Percentiles rank a stretch among this genome's conserved stretches.
phyloP scores from a whole-genome alignment of 2,329 filamentous ascomycete genomes.

The Talaromyces sp. region DNA sequence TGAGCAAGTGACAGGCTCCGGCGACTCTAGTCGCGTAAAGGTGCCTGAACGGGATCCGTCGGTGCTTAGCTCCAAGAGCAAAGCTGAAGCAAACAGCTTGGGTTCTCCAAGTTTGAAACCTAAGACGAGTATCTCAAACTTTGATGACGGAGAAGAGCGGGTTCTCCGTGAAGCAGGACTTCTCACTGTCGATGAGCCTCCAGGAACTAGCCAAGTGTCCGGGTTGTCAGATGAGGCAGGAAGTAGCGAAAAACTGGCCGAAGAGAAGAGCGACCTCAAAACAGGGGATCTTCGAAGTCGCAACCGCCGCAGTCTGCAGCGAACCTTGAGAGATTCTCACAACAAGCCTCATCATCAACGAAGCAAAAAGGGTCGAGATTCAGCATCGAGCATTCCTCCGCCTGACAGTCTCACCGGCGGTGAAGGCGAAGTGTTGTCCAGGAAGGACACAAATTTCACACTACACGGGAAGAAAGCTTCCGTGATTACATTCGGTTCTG shows the following conservation, averaged over 20 bases:
- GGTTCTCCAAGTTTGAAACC: conserved; percentile 29
- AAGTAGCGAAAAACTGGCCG: conserved; percentile 38
- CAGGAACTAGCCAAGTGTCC: conserved; percentile 35
- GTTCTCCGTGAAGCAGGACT: conserved; percentile 65
- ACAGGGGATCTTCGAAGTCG: conserved; percentile 54
- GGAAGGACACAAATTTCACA: conserved; percentile 84
- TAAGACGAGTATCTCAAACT: conserved; percentile 33
- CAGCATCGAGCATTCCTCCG: conserved; percentile 53
- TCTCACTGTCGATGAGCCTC: conserved; percentile 45
- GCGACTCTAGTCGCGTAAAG: conserved; percentile 20
- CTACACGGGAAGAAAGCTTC: conserved; percentile 98
- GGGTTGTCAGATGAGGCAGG: conserved; percentile 35
- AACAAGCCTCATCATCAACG: conserved; percentile 63
- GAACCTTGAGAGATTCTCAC: conserved; percentile 77
- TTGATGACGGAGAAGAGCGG: conserved; percentile 64
- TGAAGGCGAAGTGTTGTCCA: conserved; percentile 65
- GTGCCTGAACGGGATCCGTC: conserved; percentile 34
- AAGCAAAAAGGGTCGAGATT: conserved; percentile 72
- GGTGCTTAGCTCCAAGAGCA: conserved; percentile 32
- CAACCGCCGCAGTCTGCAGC: conserved; percentile 80
- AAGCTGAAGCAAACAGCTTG: conserved; percentile 29
- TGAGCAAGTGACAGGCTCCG: conserved; percentile 7
- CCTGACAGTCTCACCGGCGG: conserved; percentile 44
- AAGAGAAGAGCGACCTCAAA: conserved; percentile 31
- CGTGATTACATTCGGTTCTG: conserved; percentile 92